phyloP scores from a whole-genome alignment of 345 rosid genomes.

The Alliaria petiolata region DNA sequence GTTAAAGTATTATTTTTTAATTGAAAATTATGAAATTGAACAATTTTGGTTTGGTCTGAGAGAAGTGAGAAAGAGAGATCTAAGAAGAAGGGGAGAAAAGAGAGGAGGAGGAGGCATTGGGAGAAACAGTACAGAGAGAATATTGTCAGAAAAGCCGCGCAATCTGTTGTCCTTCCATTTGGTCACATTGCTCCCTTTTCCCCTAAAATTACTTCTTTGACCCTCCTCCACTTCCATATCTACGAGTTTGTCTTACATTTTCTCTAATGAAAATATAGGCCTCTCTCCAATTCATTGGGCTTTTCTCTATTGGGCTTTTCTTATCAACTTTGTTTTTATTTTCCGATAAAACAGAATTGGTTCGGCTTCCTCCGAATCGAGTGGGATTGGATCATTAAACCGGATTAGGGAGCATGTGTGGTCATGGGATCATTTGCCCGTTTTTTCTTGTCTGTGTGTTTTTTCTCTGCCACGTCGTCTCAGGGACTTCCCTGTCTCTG shows the following conservation, averaged over 20 bases:
- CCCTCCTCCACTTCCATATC: not conserved
- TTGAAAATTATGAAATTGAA: not conserved
- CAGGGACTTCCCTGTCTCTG: not conserved
- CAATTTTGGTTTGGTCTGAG: not conserved
- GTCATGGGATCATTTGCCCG: not conserved
- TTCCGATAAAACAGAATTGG: not conserved
- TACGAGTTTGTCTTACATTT: too few species aligned
- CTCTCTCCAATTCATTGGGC: too few species aligned
- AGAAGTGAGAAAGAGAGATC: not conserved
- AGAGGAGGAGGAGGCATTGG: too few species aligned
- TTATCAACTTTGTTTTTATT: not conserved
- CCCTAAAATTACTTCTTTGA: not conserved
- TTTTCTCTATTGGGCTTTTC: not conserved
- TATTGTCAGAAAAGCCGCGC: slow-evolving; percentile 61
- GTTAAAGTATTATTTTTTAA: not conserved
- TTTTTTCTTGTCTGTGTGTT: not conserved
- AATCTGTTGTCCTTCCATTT: slow-evolving; percentile 19
- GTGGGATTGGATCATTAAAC: not conserved
- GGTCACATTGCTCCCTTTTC: not conserved
- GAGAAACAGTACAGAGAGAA: slow-evolving; percentile 51
- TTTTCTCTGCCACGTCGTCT: not conserved
- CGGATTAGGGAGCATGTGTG: not conserved
- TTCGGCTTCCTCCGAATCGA: not conserved
- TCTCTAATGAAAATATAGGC: too few species aligned
- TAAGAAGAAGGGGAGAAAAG: not conserved